Conservation (phyloP, 2,329 filamentous ascomycete species). For the Cladosporium sp. region DNA sequence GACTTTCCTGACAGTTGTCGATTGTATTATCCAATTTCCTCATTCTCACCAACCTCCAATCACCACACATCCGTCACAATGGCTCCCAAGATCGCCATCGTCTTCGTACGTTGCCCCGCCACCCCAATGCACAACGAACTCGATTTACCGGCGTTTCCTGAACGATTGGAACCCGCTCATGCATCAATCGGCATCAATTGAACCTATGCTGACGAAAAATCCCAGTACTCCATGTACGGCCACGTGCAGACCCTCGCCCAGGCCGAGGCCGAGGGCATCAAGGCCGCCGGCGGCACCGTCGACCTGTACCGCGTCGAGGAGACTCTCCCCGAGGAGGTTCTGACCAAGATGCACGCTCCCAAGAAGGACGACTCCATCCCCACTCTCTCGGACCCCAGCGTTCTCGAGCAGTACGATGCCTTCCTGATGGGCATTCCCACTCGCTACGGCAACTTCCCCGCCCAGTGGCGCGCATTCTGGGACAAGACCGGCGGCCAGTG, state of each 20-base stretch:
- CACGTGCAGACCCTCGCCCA: slow-evolving; percentile 80
- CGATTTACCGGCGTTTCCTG: no score
- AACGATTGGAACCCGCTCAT: no score
- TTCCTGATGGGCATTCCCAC: slow-evolving; percentile 94
- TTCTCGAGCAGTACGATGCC: slow-evolving; percentile 72
- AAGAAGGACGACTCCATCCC: slow-evolving; percentile 63
- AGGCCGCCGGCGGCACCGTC: slow-evolving; percentile 75
- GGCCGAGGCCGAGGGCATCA: slow-evolving; percentile 85
- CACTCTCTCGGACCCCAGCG: slow-evolving; percentile 54
- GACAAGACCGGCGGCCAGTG: slow-evolving; percentile 66
- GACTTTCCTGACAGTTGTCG: no score
- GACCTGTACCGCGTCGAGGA: slow-evolving; percentile 85
- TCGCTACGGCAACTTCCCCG: slow-evolving; percentile 93
- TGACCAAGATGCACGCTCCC: slow-evolving; percentile 86
- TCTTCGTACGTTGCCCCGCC: slow-evolving; percentile 61
- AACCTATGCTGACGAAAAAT: background rate
- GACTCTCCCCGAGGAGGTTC: slow-evolving; percentile 78
- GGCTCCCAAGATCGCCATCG: slow-evolving; percentile 88
- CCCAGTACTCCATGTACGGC: slow-evolving; percentile 90
- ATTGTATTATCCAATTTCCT: no score
- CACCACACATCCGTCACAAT: slow-evolving; percentile 54
- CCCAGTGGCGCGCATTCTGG: slow-evolving; percentile 92
- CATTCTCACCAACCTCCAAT: no score
- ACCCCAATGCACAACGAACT: no score
- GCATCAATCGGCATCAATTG: background rate